These are phyloP conservation scores for Rhizoctonia solani DNA, from an alignment of 1,284 basidiomycete genomes.

Conservation along the genomic window DNA sequence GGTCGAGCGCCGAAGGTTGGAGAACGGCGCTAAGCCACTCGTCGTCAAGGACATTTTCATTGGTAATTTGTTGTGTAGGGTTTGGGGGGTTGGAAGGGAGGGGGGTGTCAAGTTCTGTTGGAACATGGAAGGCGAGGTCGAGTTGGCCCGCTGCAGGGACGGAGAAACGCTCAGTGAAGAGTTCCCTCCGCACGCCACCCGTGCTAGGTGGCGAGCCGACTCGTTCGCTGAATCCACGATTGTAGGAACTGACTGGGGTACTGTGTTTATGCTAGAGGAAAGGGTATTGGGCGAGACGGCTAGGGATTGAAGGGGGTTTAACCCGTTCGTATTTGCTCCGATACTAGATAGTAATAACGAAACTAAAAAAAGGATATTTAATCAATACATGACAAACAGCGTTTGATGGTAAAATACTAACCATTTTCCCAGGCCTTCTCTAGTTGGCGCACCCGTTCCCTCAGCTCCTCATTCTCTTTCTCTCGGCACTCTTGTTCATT, in stretches of 20 bases:
- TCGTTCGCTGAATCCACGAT: slow-evolving; percentile 48
- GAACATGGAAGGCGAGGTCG: slow-evolving; percentile 33
- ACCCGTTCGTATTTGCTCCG: slow-evolving; percentile 37
- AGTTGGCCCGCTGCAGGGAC: slow-evolving; percentile 79
- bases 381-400: slow-evolving; percentile 42
- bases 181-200: slow-evolving; percentile 78
- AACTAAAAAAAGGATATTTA: slow-evolving; percentile 60
- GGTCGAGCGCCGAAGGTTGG: slow-evolving; percentile 30
- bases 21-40: slow-evolving; percentile 33
- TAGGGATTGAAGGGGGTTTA: slow-evolving; percentile 41
- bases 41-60: slow-evolving; percentile 31
- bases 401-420: slow-evolving; percentile 56
- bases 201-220: slow-evolving; percentile 91
- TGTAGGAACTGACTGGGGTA: slow-evolving; percentile 41
- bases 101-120: slow-evolving; percentile 24
- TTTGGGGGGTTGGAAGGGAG: slow-evolving; percentile 9
- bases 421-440: slow-evolving; percentile 77
- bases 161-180: slow-evolving; percentile 57
- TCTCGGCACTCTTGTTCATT: slow-evolving; percentile 54
- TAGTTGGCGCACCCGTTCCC: slow-evolving; percentile 62
- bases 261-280: slow-evolving; percentile 43
- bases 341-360: slow-evolving; percentile 43
- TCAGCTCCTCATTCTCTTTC: slow-evolving; percentile 72
- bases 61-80: slow-evolving; percentile 8
- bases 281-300: slow-evolving; percentile 42